These are phyloP conservation scores for Cupressus sempervirens DNA, from an alignment of 75 land plant species.

Conservation along the genomic window DNA sequence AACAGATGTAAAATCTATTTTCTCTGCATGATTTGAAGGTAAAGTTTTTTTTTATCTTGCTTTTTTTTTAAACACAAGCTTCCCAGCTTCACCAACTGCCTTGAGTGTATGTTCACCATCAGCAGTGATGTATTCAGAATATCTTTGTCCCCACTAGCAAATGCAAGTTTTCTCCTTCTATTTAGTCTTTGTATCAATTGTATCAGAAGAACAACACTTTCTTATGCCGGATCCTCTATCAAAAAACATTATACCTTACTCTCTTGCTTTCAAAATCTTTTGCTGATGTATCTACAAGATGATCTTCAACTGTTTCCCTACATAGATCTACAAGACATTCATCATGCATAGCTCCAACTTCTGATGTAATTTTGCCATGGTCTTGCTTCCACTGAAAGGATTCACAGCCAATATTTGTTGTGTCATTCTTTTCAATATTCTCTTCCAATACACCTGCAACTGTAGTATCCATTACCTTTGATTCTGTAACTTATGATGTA, in stretches of 20 bases:
- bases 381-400: conserved; percentile 47
- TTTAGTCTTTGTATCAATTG: conserved; percentile 28
- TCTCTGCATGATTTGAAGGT: not conserved
- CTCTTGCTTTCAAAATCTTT: conserved; percentile 17
- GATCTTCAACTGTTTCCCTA: conserved; percentile 16
- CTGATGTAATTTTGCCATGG: conserved; percentile 15
- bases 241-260: conserved; percentile 18
- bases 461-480: too few species aligned
- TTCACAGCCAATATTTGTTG: conserved; percentile 14
- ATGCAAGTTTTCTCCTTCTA: conserved; percentile 13
- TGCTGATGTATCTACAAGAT: conserved; percentile 24
- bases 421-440: not conserved
- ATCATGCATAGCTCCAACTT: conserved; percentile 7
- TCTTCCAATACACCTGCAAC: too few species aligned
- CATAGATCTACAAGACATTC: conserved; percentile 12
- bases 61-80: conserved; percentile 27
- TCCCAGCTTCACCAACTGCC: not conserved
- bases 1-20: not conserved
- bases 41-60: not conserved
- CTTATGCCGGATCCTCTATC: conserved; percentile 70
- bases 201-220: conserved; percentile 63
- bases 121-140: not conserved
- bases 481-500: too few species aligned
- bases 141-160: conserved; percentile 11
- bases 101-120: conserved; percentile 2